Evolutionary conservation across 73 alveolate genomes (phyloP).

Genomic region (Tetrahymena elliotti): DNA sequence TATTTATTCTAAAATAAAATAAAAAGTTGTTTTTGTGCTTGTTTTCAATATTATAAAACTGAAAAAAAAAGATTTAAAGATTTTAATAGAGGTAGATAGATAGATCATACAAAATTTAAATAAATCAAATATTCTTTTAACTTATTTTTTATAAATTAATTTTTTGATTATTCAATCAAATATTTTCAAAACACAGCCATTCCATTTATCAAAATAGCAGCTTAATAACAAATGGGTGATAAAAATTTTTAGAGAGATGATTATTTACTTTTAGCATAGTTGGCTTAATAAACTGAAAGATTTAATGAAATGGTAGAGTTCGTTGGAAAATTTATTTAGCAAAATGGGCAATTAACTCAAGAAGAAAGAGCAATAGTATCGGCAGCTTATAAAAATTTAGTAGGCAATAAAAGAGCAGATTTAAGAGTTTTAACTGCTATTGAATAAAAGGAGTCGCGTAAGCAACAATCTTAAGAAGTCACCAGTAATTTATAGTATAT

Average conservation of each 20-base stretch:
- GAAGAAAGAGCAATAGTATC: constrained; percentile 82
- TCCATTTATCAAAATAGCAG: neutral
- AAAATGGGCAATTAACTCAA: constrained; percentile 50
- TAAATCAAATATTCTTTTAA: neutral
- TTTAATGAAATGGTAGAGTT: constrained; percentile 78
- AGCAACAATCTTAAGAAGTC: constrained; percentile 49
- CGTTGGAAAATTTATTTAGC: constrained; percentile 51
- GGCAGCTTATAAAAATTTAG: constrained; percentile 80
- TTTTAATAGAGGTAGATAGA: too few relatives aligned
- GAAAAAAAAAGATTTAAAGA: neutral
- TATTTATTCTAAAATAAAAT: too few relatives aligned
- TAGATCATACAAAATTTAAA: neutral
- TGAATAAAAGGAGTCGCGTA: constrained; percentile 62
- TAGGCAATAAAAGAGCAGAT: constrained; percentile 76
- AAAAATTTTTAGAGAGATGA: constrained; percentile 55
- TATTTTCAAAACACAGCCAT: neutral
- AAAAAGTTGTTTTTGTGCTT: too few relatives aligned
- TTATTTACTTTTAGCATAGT: constrained; percentile 51
- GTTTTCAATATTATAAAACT: neutral
- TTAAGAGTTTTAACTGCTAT: constrained; percentile 71
- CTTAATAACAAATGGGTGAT: neutral
- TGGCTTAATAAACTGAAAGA: constrained; percentile 74
- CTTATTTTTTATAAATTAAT: too few relatives aligned
- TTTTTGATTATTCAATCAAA: neutral
- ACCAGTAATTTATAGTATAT: constrained; percentile 55